These are phyloP conservation scores for Claviceps paspali DNA, from an alignment of 2,329 filamentous ascomycete genomes.

Conservation along the genomic window DNA sequence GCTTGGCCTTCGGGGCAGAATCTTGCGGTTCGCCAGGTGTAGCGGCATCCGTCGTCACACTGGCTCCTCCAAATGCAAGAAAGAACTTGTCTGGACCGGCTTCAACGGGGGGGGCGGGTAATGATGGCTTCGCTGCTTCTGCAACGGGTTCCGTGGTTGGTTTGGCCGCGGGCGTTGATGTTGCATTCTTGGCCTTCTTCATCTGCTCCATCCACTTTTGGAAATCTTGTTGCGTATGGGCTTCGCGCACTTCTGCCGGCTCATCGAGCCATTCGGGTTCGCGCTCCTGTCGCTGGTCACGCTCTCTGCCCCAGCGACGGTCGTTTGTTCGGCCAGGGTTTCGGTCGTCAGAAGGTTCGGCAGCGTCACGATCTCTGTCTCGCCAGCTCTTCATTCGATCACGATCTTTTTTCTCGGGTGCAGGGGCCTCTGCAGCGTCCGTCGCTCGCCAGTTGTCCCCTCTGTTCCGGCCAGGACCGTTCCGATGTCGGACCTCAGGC, in stretches of 20 bases:
- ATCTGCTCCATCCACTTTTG: slow-evolving; percentile 88
- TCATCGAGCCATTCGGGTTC: slow-evolving; percentile 88
- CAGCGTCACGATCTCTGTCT: slow-evolving; percentile 30
- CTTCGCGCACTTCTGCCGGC: slow-evolving; percentile 51
- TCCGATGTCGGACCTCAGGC: slow-evolving; percentile 42
- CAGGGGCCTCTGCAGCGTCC: slow-evolving; percentile 18
- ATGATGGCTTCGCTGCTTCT: slow-evolving; percentile 37
- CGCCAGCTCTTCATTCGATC: slow-evolving; percentile 47
- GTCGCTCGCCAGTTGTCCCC: slow-evolving; percentile 65
- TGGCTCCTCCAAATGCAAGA: slow-evolving; percentile 33
- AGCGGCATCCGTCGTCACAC: slow-evolving; percentile 28
- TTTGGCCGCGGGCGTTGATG: slow-evolving; percentile 11
- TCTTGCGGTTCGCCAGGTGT: slow-evolving; percentile 34
- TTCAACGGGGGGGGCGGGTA: slow-evolving; percentile 48
- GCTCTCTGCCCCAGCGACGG: slow-evolving; percentile 41
- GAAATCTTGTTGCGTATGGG: slow-evolving; percentile 78
- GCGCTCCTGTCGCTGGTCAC: slow-evolving; percentile 49
- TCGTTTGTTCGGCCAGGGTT: slow-evolving; percentile 30
- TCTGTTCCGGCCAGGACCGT: slow-evolving; percentile 48
- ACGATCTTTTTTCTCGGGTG: slow-evolving; percentile 32
- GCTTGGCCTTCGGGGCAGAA: slow-evolving; percentile 34
- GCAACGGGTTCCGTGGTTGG: slow-evolving; percentile 20
- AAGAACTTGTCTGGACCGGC: slow-evolving; percentile 67
- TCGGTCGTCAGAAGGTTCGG: slow-evolving; percentile 38
- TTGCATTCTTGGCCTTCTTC: slow-evolving; percentile 47